phyloP scores from a whole-genome alignment of 225 moss, liverwort and hornwort species.

The Straminergon stramineum region DNA sequence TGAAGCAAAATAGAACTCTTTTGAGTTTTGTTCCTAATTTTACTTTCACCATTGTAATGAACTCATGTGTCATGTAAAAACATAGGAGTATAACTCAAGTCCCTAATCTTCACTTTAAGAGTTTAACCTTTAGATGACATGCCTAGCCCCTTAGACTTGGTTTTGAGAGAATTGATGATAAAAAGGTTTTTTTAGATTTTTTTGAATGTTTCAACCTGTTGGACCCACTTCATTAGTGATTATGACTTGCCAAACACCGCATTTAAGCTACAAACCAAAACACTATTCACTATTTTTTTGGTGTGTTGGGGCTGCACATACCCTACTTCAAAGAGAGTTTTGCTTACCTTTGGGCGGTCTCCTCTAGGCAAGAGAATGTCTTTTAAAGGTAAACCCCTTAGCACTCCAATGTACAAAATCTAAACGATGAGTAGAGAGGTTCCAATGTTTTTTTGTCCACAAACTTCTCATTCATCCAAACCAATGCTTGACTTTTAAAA shows the following conservation, averaged over 20 bases:
- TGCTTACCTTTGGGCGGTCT: too few relatives aligned
- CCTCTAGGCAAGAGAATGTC: too few relatives aligned
- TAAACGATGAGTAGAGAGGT: too few relatives aligned
- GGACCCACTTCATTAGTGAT: accelerated
- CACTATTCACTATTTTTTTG: not conserved
- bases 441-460: too few relatives aligned
- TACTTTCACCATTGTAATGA: accelerated
- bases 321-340: accelerated
- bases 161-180: not conserved
- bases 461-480: too few relatives aligned
- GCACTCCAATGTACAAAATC: too few relatives aligned
- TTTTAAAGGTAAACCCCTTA: too few relatives aligned
- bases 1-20: accelerated
- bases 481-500: too few relatives aligned
- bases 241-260: accelerated
- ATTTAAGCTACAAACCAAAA: not conserved
- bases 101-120: accelerated
- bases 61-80: not conserved
- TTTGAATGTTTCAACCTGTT: not conserved
- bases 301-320: accelerated
- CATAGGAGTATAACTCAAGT: not conserved
- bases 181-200: not conserved
- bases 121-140: accelerated
- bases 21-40: not conserved
- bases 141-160: accelerated